Percentiles rank a stretch among this genome's conserved stretches.
Evolutionary conservation across 768 basidiomycete genomes (phyloP).

Genomic region (Mycena belliarum): DNA sequence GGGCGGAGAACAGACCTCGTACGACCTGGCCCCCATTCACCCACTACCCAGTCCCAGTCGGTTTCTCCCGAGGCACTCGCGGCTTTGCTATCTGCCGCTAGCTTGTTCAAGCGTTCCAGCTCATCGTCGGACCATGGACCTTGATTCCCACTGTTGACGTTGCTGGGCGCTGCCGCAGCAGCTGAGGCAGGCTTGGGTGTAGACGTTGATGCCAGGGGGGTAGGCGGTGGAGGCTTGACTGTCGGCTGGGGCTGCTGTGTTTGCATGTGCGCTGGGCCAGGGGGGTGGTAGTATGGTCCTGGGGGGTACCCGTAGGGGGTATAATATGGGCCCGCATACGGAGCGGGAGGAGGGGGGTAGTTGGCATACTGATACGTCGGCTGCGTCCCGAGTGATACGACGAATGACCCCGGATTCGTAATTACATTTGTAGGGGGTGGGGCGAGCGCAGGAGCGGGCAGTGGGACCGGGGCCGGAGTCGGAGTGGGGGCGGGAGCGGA

Average conservation of each 20-base stretch:
- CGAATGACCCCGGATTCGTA: conserved; percentile 72
- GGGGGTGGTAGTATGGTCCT: conserved; percentile 25
- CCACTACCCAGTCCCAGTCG: conserved; percentile 79
- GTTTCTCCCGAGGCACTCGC: conserved; percentile 55
- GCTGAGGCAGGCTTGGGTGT: conserved; percentile 21
- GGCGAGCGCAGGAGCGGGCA: neutral
- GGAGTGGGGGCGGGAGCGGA: conserved; percentile 32
- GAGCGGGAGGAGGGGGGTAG: conserved; percentile 12
- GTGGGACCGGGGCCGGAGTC: conserved; percentile 29
- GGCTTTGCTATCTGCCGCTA: conserved; percentile 68
- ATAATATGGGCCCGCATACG: conserved; percentile 16
- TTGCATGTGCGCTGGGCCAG: neutral
- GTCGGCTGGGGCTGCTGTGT: conserved; percentile 19
- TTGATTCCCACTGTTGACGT: conserved; percentile 53
- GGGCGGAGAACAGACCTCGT: conserved; percentile 54
- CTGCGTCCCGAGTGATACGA: conserved; percentile 62
- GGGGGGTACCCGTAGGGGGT: conserved; percentile 16
- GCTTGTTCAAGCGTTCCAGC: conserved; percentile 61
- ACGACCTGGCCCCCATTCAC: conserved; percentile 71
- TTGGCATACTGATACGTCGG: conserved; percentile 60
- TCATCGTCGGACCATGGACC: conserved; percentile 84
- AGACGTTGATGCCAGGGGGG: conserved; percentile 27
- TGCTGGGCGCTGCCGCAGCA: conserved; percentile 29
- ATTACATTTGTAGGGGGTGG: conserved; percentile 50
- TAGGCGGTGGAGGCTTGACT: conserved; percentile 18